Evolutionary conservation across 2,329 filamentous ascomycete genomes (phyloP), one percentile per base, ranked within the genome.

Genomic region (Xylaria sp.): DNA sequence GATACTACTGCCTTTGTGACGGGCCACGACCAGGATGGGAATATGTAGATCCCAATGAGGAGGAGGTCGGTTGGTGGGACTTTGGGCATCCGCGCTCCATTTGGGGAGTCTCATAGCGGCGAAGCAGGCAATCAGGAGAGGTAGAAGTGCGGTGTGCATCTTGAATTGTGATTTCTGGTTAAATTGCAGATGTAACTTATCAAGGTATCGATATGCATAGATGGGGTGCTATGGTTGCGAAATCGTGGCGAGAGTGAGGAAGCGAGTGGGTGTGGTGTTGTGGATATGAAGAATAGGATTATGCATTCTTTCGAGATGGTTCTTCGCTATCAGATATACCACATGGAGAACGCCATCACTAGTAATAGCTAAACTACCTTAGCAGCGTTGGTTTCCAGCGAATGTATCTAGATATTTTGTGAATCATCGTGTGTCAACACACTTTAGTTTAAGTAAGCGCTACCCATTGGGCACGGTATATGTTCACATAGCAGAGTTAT

Each of bases 121-220:
- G 5, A 49, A 27, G 38, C 31, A 39, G n/a, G 53, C 56, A 17
- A 49, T 2, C 7, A 68, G 25, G 57, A 68, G 57, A 25, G 57
- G 5, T 33, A 65, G n/a, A 27, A 49, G n/a, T 58, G 53, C 3
- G 25, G 27, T 2, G 25, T 45, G 61, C 65, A 67, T 67, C 25
- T 49, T 65, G 56, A 47, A 20, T 20, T 42, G 11, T 10, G 25
- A 38, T 36, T 10, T 39, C 3, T 20, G 15, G 13, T 49, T 29
- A 6, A 17, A 29, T 29, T 6, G 15, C 1, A 1, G 25, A 29
- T 49, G 45, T 49, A 5, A n/a, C 17, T 38, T 20, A 15, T 38
- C 29, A 3, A 6, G 49, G 27, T 33, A 27, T 36, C n/a, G n/a
- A 2, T 33, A 5, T 6, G 3, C 6, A n/a, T 44, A 25, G 45